Evolutionary conservation across 768 basidiomycete genomes (phyloP).

Genomic region (Pleurotus tuoliensis): DNA sequence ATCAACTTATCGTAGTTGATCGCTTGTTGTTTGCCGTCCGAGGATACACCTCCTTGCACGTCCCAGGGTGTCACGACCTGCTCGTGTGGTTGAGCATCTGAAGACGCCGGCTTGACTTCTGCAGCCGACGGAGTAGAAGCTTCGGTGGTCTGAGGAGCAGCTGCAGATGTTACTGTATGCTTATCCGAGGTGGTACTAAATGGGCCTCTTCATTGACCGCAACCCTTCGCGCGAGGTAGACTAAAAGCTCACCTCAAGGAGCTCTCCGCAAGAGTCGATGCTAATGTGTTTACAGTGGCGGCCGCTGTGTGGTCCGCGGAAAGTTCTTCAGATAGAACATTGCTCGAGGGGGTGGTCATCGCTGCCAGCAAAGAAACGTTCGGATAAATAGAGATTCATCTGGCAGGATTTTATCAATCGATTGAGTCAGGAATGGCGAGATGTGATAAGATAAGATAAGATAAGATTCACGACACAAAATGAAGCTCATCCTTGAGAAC

Average conservation of each 20-base stretch:
- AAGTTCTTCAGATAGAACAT: not conserved
- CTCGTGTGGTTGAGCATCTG: slow-evolving; percentile 24
- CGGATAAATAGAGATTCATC: not conserved
- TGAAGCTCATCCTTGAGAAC: too few relatives aligned
- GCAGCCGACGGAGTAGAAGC: slow-evolving; percentile 6
- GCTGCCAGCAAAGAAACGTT: slow-evolving; percentile 4
- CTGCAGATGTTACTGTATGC: not conserved
- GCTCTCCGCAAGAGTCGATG: slow-evolving; percentile 1
- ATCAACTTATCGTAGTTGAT: slow-evolving; percentile 98
- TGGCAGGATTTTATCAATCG: not conserved
- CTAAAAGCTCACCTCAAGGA: slow-evolving; percentile 11
- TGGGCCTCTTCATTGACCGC: slow-evolving; percentile 1
- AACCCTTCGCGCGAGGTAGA: slow-evolving; percentile 1
- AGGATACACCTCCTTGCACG: slow-evolving; percentile 85
- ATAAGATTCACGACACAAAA: not conserved
- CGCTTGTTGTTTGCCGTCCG: slow-evolving; percentile 84
- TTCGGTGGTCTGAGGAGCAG: not conserved
- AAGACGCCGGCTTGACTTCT: slow-evolving; percentile 7
- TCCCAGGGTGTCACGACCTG: slow-evolving; percentile 98
- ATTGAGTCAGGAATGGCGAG: not conserved
- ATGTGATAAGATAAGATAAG: not conserved
- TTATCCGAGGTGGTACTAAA: not conserved
- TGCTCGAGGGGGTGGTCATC: not conserved
- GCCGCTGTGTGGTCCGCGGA: not conserved
- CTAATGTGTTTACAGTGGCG: not conserved